Conservation (phyloP, 768 basidiomycete genomes). For the Porphyrellus cyaneotinctus region DNA sequence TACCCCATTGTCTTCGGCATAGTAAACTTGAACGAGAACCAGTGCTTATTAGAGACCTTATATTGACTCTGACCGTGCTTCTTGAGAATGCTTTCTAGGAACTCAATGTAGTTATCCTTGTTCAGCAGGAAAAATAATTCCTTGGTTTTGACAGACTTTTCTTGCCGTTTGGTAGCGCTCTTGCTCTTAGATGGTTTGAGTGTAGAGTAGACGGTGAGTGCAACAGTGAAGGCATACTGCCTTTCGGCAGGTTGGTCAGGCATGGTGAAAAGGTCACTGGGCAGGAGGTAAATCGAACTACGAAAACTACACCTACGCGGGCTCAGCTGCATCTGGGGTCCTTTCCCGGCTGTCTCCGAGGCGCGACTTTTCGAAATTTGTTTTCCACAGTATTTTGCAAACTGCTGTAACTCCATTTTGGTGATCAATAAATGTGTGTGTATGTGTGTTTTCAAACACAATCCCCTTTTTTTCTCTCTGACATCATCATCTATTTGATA, state of each 20-base stretch:
- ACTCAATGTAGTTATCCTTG: background rate
- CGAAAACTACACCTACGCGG: too few relatives aligned
- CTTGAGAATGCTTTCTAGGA: background rate
- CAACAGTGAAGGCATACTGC: background rate
- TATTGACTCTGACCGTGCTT: constrained; percentile 2
- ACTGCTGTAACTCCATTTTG: background rate
- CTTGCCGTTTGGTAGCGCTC: background rate
- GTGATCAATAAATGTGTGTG: background rate
- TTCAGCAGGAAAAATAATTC: background rate
- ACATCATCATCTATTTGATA: constrained; percentile 13
- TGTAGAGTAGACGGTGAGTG: background rate
- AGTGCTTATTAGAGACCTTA: background rate
- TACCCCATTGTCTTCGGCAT: constrained; percentile 1
- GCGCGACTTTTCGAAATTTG: too few relatives aligned
- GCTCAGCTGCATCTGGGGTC: too few relatives aligned
- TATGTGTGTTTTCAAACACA: background rate
- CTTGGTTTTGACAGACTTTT: background rate
- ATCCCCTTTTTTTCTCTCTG: background rate
- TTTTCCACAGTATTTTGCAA: too few relatives aligned
- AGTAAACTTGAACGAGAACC: background rate
- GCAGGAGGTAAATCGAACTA: too few relatives aligned
- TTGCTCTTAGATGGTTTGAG: background rate
- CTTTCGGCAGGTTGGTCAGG: background rate
- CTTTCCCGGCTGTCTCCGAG: too few relatives aligned
- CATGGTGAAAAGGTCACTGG: too few relatives aligned